Conservation (phyloP, 2,329 filamentous ascomycete genomes). For the Cladosporium sp. region DNA sequence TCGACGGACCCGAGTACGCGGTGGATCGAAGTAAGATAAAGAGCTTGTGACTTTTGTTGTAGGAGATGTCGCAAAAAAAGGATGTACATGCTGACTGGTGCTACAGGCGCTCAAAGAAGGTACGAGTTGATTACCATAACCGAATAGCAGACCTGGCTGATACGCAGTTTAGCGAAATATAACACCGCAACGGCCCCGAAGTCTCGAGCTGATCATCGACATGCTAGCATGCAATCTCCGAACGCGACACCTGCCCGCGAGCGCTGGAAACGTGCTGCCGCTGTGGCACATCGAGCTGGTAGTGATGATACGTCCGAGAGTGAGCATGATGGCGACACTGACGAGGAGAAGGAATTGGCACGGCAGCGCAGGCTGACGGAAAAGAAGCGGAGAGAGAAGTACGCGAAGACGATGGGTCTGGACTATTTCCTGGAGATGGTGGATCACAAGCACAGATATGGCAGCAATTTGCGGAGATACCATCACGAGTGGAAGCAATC, state of each 20-base stretch:
- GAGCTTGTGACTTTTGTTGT: conserved; percentile 19
- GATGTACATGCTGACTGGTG: background rate
- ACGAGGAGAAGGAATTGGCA: conserved; percentile 32
- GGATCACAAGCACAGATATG: conserved; percentile 74
- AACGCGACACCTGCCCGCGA: conserved; percentile 41
- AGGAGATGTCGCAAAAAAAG: conserved; percentile 8
- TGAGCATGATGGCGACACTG: conserved; percentile 37
- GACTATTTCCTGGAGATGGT: conserved; percentile 80
- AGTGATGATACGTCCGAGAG: conserved; percentile 56
- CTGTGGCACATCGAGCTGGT: conserved; percentile 67
- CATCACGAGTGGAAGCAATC: conserved; percentile 78
- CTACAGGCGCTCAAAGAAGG: conserved; percentile 16
- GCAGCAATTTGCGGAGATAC: conserved; percentile 74
- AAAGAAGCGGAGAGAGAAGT: conserved; percentile 56
- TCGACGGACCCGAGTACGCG: conserved; percentile 64
- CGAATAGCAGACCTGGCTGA: conserved; percentile 14
- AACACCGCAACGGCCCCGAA: conserved; percentile 45
- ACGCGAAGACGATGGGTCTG: conserved; percentile 74
- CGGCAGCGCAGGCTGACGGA: conserved; percentile 41
- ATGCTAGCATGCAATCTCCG: conserved; percentile 19
- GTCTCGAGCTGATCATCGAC: conserved; percentile 33
- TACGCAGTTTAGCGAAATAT: conserved; percentile 43
- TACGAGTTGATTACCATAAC: background rate
- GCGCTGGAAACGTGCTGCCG: conserved; percentile 71
- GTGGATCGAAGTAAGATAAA: conserved; percentile 53